Conservation (phyloP, 202 grass and related monocot species). For the Schoenoplectus tabernaemontani region DNA sequence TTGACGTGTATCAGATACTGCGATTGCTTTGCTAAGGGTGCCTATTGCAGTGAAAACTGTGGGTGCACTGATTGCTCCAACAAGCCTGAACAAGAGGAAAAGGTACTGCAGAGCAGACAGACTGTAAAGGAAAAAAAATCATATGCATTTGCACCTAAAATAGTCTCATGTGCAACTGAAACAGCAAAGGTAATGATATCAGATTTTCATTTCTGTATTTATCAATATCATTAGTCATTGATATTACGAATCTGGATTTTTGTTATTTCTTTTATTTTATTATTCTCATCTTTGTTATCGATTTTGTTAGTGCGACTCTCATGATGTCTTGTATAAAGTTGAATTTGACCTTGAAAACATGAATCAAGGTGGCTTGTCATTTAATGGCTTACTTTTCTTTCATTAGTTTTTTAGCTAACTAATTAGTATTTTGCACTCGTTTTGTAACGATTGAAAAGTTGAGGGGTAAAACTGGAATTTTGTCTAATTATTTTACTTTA, state of each 20-base stretch:
- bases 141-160: constrained; percentile 39
- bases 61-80: constrained; percentile 29
- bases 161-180: constrained; percentile 20
- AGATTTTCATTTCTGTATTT: neutral
- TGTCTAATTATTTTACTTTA: too few species aligned
- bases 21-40: constrained; percentile 36
- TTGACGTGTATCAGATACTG: constrained; percentile 28
- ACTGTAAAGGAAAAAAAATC: constrained; percentile 31
- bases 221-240: neutral
- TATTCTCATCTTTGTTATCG: neutral
- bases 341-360: neutral
- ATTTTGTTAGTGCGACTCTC: neutral
- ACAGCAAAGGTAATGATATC: constrained; percentile 9
- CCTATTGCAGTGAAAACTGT: constrained; percentile 27
- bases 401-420: too few species aligned
- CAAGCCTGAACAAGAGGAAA: constrained; percentile 26
- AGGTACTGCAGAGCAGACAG: constrained; percentile 7
- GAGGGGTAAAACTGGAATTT: too few species aligned
- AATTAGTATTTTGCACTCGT: too few species aligned
- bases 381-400: too few species aligned
- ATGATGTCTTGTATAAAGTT: neutral
- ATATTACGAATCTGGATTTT: neutral
- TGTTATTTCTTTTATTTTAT: neutral
- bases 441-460: too few species aligned
- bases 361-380: neutral